These are phyloP conservation scores for Cladorrhinum sp. DNA, from an alignment of 2,329 filamentous ascomycete genomes.

Conservation along the genomic window DNA sequence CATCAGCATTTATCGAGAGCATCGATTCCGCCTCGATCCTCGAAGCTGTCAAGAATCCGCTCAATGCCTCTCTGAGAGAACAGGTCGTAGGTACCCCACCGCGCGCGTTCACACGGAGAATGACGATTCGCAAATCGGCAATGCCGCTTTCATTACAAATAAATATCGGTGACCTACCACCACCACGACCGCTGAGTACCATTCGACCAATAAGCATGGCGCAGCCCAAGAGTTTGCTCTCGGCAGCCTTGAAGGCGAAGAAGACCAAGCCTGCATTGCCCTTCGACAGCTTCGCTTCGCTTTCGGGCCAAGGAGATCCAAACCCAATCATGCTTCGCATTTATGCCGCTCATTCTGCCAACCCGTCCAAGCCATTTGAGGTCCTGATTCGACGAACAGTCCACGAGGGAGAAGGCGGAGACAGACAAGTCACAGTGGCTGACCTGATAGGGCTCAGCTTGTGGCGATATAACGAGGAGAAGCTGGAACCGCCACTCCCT, in stretches of 20 bases:
- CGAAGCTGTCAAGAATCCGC: conserved; percentile 58
- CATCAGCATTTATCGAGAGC: conserved; percentile 63
- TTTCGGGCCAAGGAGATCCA: conserved; percentile 74
- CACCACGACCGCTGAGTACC: conserved; percentile 65
- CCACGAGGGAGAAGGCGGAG: conserved; percentile 61
- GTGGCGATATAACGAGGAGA: conserved; percentile 75
- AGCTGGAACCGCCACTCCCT: conserved; percentile 63
- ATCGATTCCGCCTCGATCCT: conserved; percentile 71
- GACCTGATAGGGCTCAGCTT: conserved; percentile 80
- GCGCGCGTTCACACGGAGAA: conserved; percentile 57
- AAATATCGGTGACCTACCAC: conserved; percentile 61
- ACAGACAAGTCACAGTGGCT: conserved; percentile 66
- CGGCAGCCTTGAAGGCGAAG: conserved; percentile 69
- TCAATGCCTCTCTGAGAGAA: conserved; percentile 52
- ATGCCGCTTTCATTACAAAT: conserved; percentile 54
- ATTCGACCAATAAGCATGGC: conserved; percentile 63
- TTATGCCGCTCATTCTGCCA: conserved; percentile 68
- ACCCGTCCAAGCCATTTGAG: conserved; percentile 63
- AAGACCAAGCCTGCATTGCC: conserved; percentile 67
- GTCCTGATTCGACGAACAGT: conserved; percentile 68
- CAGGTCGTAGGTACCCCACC: conserved; percentile 64
- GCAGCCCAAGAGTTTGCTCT: conserved; percentile 67
- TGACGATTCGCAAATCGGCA: conserved; percentile 61
- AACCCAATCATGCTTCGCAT: conserved; percentile 75
- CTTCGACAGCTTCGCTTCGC: conserved; percentile 71